Base-by-base conservation (phyloP, 1,139 yeast genomes). In the Suhomyces anneliseae region DNA sequence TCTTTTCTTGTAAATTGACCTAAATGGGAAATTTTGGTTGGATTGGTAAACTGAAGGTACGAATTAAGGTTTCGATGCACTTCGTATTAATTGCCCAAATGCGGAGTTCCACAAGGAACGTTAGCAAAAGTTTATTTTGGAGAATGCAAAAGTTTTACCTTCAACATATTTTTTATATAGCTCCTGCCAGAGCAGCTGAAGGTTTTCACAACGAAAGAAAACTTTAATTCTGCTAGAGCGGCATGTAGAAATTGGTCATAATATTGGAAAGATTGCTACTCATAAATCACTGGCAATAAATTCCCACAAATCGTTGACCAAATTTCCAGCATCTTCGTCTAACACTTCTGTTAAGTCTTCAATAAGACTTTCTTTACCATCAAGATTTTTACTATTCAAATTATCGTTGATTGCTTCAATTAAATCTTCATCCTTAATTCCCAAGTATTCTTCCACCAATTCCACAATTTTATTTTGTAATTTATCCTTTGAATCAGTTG, bases 301-400 rank as follows among this genome's bases (percentile, higher is more conserved):
- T n/a, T 53, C 51, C 60, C 65, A 67, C 39, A 72, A 58, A 45
- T 70, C 73, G 26, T 74, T 69, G 2, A 74, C 76, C 43, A 79
- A 71, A 14, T 60, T 62, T n/a, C 56, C 61, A 1, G 85, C 78
- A 58, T 82, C 86, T 35, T 81, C 85, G 50, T 82, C 84, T 37
- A 80, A 62, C 1, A 83, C 77, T 53, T 82, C 84, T 8, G 62
- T 60, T 42, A 82, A 65, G 49, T 81, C 86, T 8, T 63, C 61
- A 12, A 72, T 53, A 42, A 81, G 66, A 12, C 59, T 66, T 3
- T 62, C 54, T 41, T 68, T 68, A 2, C 61, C 58, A 4, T 51
- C 50, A 12, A 69, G 58, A 45, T 65, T 65, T 36, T 70, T 62
- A 4, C 60, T 64, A 26, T 62, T 54, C 8, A 81, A 59, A 45